Base-by-base conservation (phyloP, 2,329 filamentous ascomycete genomes). In the Lasiodiplodia citricola region DNA sequence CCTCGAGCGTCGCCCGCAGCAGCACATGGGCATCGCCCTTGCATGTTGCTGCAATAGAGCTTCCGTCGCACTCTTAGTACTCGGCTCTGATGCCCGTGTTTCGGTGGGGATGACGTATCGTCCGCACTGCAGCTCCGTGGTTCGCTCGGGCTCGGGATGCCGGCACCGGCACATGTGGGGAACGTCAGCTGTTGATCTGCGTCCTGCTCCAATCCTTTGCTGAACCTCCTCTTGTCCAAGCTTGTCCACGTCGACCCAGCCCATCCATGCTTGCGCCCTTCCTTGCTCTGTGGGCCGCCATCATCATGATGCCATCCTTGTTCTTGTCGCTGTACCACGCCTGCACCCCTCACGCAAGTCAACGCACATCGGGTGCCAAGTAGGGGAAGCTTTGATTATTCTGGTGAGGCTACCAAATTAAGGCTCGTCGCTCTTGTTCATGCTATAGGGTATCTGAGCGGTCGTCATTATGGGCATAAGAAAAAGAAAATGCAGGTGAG, bases 301-400 rank as follows among this genome's bases (percentile, higher is more conserved):
- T 64, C 60, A 64, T 52, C 44, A 64, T 64, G 60, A 52, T 52
- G 47, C 47, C 60, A 64, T 52, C 47, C 60, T 52, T 52, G 47
- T 16, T 44, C 21, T 28, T n/a, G 18, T 37, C 28, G 44, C 28
- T 50, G 47, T 64, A 47, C 47, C 4, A 64, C 47, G 10, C n/a
- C 18, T 2, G 13, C 18, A 52, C 18, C 44, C 21, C 28, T 28
- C 60, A 52, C 18, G 7, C 60, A 14, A 14, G 60, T 16, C 31
- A 5, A 4, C 25, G 47, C 31, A 18, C 28, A 10, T 14, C 41
- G n/a, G 25, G 2, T 44, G 16, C 21, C 31, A 31, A 35, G 10
- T 31, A 55, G 7, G 23, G 44, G 44, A 14, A 52, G 47, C 60
- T 51, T 63, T 52, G 47, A 66, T 51, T 56, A 66, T 56, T 44